Evolutionary conservation across 768 basidiomycete species (phyloP).

Genomic region (Mycena albidolilacea): DNA sequence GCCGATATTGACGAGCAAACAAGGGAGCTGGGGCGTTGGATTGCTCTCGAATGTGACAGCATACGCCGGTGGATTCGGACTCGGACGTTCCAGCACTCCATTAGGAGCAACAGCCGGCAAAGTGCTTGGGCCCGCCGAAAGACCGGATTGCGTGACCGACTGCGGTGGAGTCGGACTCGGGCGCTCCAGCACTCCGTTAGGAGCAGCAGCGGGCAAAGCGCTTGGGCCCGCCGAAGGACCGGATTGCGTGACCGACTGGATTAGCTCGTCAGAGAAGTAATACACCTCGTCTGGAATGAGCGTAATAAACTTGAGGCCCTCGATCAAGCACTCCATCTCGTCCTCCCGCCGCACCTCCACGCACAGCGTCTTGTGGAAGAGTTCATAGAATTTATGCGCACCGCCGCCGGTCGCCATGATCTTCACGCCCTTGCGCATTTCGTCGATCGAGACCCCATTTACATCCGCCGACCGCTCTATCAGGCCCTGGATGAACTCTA

Average conservation of each 20-base stretch:
- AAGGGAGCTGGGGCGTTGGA: conserved; percentile 92
- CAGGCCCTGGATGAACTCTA: conserved; percentile 88
- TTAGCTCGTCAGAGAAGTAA: conserved; percentile 98
- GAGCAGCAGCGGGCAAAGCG: conserved; percentile 30
- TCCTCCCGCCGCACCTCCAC: conserved; percentile 94
- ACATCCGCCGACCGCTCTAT: conserved; percentile 88
- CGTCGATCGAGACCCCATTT: conserved; percentile 89
- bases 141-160: conserved; percentile 56
- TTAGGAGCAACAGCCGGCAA: conserved; percentile 33
- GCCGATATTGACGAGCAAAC: conserved; percentile 97
- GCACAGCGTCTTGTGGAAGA: conserved; percentile 78
- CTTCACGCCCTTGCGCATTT: conserved; percentile 94
- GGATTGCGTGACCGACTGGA: conserved; percentile 70
- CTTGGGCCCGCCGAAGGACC: conserved; percentile 13
- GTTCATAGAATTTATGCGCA: conserved; percentile 93
- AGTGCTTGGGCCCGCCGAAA: conserved; percentile 12
- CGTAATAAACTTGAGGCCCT: conserved; percentile 95
- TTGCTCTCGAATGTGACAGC: conserved; percentile 89
- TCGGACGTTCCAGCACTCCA: conserved; percentile 80
- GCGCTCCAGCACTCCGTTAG: conserved; percentile 69
- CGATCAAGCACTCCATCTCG: conserved; percentile 99
- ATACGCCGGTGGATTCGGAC: conserved; percentile 91
- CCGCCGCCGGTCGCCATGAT: conserved; percentile 99
- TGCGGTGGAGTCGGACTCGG: conserved; percentile 94
- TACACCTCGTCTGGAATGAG: conserved; percentile 98